phyloP scores from a whole-genome alignment of 1,139 yeast genomes.

The Blastobotrys proliferans region DNA sequence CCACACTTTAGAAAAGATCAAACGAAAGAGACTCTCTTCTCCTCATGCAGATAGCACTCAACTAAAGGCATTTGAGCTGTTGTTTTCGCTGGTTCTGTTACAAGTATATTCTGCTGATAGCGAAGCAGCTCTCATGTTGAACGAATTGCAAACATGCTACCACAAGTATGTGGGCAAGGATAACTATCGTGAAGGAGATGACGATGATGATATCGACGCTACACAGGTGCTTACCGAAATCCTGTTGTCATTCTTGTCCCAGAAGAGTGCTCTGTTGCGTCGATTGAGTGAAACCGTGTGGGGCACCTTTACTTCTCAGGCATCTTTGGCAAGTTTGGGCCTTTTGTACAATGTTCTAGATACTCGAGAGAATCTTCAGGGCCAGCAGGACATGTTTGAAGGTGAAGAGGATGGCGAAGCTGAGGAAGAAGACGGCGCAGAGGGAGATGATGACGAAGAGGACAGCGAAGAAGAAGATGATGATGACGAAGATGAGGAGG shows the following conservation, averaged over 20 bases:
- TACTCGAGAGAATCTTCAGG: conserved; percentile 77
- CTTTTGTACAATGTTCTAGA: conserved; percentile 62
- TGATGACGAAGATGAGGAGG: conserved; percentile 35
- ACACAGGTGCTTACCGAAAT: conserved; percentile 74
- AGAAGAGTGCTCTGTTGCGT: conserved; percentile 66
- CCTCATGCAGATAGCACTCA: conserved; percentile 41
- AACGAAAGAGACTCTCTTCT: conserved; percentile 37
- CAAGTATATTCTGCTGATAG: conserved; percentile 71
- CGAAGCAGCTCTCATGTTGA: conserved; percentile 71
- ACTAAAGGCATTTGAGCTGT: conserved; percentile 58
- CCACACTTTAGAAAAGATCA: conserved; percentile 46
- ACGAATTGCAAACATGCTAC: conserved; percentile 53
- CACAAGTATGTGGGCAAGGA: conserved; percentile 30
- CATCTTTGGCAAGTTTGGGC: conserved; percentile 50
- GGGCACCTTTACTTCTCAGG: conserved; percentile 55
- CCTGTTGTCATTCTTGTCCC: conserved; percentile 67
- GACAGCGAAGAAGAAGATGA: conserved; percentile 34
- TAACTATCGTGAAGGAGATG: conserved; percentile 32
- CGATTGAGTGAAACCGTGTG: conserved; percentile 71
- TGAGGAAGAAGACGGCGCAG: conserved; percentile 38
- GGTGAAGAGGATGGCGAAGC: conserved; percentile 44
- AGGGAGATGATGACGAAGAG: conserved; percentile 34
- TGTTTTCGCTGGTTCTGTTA: conserved; percentile 72
- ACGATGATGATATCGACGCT: conserved; percentile 40
- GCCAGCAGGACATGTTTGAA: conserved; percentile 74